Evolutionary conservation across 2,329 filamentous ascomycete species (phyloP), one percentile per base, ranked within the genome.

Genomic region (Fusarium armeniacum): DNA sequence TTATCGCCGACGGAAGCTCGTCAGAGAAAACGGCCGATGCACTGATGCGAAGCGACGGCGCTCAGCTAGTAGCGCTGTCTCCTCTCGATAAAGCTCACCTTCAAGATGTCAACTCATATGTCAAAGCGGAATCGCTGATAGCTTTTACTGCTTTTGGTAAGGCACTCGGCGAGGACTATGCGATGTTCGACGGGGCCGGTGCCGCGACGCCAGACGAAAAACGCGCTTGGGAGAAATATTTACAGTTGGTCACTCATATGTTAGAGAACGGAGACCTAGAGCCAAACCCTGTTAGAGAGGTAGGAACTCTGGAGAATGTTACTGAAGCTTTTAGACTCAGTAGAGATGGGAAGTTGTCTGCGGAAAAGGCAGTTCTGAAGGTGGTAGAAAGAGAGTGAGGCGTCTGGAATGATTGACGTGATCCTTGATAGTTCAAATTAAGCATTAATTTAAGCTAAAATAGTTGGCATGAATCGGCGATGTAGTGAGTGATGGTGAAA

Each of bases 131-230:
- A 18, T 50, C 60, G 0, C 35, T 64, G 28, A 20, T 64, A 0
- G 59, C 59, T 3, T 64, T 58, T 18, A 64, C 59, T n/a, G 61
- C 49, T 6, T 64, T 64, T 40, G 59, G 51, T 2, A 64, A 5
- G 9, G 51, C 44, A 3, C 22, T 65, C 3, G 44, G 58, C 1
- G 20, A 52, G 1, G 36, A 18, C 36, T 62, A 62, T 7, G 32
- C 33, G 3, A 12, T 50, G n/a, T 64, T 64, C 2, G 61, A 64
- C 7, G 35, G 40, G 4, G 32, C 44, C 7, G 59, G 61, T 0
- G 26, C 15, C 0, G 32, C 55, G n/a, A 64, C 59, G 6, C 33
- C 38, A 2, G n/a, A 22, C 1, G 38, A 64, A 2, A 45, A 36
- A 18, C 7, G 13, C 0, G 13, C 33, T 1, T 64, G 60, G 61